Evolutionary conservation across 139 green algal species (phyloP), one percentile per base, ranked within the genome.

Genomic region (Haematococcus sp.): DNA sequence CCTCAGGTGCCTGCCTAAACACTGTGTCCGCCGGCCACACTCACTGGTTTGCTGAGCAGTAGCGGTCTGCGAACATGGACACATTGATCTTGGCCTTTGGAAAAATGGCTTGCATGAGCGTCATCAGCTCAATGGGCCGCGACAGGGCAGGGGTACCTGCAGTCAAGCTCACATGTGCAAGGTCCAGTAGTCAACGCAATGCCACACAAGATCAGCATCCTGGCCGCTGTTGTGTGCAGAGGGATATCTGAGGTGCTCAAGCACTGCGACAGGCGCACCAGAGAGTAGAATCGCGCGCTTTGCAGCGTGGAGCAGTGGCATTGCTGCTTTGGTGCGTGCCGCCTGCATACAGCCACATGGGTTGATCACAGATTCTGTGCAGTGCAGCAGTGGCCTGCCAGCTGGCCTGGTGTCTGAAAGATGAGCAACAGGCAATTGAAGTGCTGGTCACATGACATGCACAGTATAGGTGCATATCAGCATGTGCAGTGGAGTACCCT

Each of bases 101-200:
- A 28, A 95, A 56, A 44, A 91, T 72, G 16, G 70, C 76, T 68
- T 79, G 78, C 68, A 94, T 67, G 75, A 90, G 87, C 22, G 84
- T 79, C 75, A 93, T 81, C 17, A 96, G 76, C 83, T 97, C 92
- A 4, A 76, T 81, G 9, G 92, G 92, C 4, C 87, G 76, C 58
- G 75, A 89, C 61, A 93, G 71, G 0, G 89, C 87, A 3, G 92
- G 92, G 17, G 92, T 97, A 70, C 92, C 92, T 17, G 40, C 40
- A 11, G 7, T 11, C 40, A 49, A 11, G n/a, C n/a, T n/a, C n/a
- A n/a, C n/a, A n/a, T n/a, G n/a, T n/a, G n/a, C n/a, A n/a, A n/a
- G n/a, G n/a, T n/a, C n/a, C n/a, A n/a, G n/a, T n/a, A n/a, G n/a
- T n/a, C n/a, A n/a, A n/a, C n/a, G n/a, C n/a, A n/a, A n/a, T n/a